Evolutionary conservation across 352 stramenopile genomes (phyloP).

Genomic region (Phytophthora tubulina): DNA sequence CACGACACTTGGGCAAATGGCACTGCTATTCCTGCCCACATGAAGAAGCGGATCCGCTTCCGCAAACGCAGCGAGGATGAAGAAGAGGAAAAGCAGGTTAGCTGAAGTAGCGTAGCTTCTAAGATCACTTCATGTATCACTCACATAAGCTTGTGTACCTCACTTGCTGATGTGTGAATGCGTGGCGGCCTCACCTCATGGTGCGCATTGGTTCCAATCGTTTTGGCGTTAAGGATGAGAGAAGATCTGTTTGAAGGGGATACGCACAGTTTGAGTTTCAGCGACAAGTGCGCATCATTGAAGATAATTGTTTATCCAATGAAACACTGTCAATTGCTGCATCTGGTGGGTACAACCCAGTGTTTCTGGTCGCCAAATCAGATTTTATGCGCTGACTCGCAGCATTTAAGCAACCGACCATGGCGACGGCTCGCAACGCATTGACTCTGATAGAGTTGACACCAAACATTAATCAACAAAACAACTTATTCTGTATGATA

Average conservation of each 20-base stretch:
- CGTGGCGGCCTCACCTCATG: neutral
- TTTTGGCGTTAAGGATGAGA: neutral
- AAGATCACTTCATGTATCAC: no score
- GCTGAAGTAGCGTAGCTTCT: no score
- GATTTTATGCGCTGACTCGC: neutral
- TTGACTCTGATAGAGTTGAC: neutral
- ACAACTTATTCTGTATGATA: no score
- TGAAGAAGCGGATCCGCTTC: constrained; percentile 14
- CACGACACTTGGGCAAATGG: constrained; percentile 4
- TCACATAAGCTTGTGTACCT: no score
- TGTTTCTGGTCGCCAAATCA: neutral
- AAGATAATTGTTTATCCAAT: neutral
- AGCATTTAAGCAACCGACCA: neutral
- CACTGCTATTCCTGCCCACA: neutral
- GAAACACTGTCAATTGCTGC: no score
- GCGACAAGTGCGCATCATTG: neutral
- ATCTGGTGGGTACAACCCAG: neutral
- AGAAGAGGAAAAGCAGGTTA: neutral
- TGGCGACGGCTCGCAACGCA: neutral
- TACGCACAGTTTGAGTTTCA: neutral
- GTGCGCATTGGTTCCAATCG: neutral
- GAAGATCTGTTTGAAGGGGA: neutral
- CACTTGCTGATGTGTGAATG: neutral
- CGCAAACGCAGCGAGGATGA: neutral
- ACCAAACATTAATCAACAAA: neutral